Percentiles rank a stretch among this genome's conserved stretches.
These are phyloP conservation scores for Chiua virens DNA, from an alignment of 768 basidiomycete species.

Conservation along the genomic window DNA sequence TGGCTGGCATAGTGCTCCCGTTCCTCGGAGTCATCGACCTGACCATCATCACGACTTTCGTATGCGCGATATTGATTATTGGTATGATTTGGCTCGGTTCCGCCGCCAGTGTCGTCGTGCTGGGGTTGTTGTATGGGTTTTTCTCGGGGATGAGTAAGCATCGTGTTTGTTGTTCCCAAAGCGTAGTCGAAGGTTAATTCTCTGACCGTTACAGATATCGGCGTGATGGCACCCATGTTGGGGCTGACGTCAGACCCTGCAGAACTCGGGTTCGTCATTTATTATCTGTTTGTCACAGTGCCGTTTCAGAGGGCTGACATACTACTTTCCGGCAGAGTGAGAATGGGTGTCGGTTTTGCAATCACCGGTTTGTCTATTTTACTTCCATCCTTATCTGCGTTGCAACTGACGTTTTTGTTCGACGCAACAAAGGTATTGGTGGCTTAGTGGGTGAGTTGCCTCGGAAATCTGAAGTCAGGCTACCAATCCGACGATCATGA, in stretches of 20 bases:
- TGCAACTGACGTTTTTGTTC: background rate
- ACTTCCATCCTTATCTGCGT: background rate
- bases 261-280: constrained; percentile 48
- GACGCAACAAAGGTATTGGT: constrained; percentile 20
- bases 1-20: constrained; percentile 40
- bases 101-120: constrained; percentile 38
- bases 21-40: constrained; percentile 46
- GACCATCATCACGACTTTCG: constrained; percentile 34
- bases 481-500: background rate
- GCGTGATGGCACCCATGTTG: constrained; percentile 43
- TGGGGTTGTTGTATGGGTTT: constrained; percentile 48
- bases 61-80: constrained; percentile 42
- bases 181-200: background rate
- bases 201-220: constrained; percentile 30
- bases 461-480: no score
- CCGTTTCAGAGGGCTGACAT: background rate
- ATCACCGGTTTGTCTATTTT: constrained; percentile 34
- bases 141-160: constrained; percentile 46
- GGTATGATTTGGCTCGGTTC: constrained; percentile 44
- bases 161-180: background rate
- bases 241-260: constrained; percentile 44
- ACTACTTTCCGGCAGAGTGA: constrained; percentile 12
- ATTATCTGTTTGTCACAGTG: constrained; percentile 3
- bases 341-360: constrained; percentile 51
- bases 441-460: constrained; percentile 16